Percentiles rank a stretch among this genome's conserved stretches.
Evolutionary conservation across 129 eudicot genomes (phyloP).

Genomic region (Glebionis coronaria): DNA sequence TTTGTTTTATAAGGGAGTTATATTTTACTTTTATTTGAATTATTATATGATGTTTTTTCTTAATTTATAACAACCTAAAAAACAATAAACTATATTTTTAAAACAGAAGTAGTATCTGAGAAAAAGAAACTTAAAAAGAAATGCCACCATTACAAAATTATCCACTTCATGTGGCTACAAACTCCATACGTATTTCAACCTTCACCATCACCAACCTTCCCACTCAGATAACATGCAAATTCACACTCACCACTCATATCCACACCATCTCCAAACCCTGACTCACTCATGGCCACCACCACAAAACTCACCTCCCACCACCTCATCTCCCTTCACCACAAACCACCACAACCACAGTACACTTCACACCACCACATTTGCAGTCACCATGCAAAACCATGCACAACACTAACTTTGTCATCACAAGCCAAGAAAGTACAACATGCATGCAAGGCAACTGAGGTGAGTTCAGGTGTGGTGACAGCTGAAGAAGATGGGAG

Average conservation of each 20-base stretch:
- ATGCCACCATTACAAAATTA: constrained; percentile 8
- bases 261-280: constrained; percentile 4
- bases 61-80: no score
- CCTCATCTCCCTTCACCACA: constrained; percentile 35
- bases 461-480: constrained; percentile 35
- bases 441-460: constrained; percentile 60
- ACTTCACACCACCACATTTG: background rate
- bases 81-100: no score
- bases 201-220: constrained; percentile 4
- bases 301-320: constrained; percentile 47
- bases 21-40: no score
- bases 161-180: constrained; percentile 47
- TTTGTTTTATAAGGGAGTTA: no score
- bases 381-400: constrained; percentile 12
- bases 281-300: constrained; percentile 54
- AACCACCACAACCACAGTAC: background rate
- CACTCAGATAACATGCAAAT: constrained; percentile 16
- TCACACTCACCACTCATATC: constrained; percentile 9
- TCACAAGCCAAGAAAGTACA: constrained; percentile 2
- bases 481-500: constrained; percentile 34
- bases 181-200: constrained; percentile 23
- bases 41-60: no score
- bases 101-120: no score
- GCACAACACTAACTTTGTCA: background rate
- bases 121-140: background rate